Evolutionary conservation across 768 basidiomycete species (phyloP), one percentile per base, ranked within the genome.

Genomic region (Auriscalpium orientale): DNA sequence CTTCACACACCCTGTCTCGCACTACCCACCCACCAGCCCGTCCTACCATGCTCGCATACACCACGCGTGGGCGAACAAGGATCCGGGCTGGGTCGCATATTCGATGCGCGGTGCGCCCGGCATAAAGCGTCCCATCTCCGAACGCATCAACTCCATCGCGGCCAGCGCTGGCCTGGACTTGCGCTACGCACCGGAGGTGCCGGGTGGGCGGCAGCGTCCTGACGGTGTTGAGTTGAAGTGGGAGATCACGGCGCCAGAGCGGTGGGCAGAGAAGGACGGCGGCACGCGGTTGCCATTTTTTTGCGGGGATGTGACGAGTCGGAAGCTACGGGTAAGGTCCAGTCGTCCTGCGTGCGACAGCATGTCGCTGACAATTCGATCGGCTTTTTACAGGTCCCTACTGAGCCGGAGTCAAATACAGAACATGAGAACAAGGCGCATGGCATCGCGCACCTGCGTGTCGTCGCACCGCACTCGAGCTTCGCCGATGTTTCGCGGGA

Each of bases 251-350:
- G 67, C 71, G 4, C 73, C 83, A 38, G 11, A 53, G 49, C 13
- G 44, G 53, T 46, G 36, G 60, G 46, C 15, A 22, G 9, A 62
- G 68, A 11, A 76, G 16, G 40, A 49, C 45, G 53, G 62, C 18
- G 55, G 47, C 38, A 44, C 62, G 77, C 2, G 61, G 63, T 66
- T 83, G 16, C 87, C 87, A 8, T 89, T 89, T 64, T 89, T 84
- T 67, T 89, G 88, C 62, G 84, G 84, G 12, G 87, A 89, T 63
- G 70, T 87, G 3, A 87, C 85, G 3, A 79, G 84, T 3, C 71
- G 87, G 49, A 59, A 68, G 2, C 74, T 76, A 67, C 73, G 87
- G 67, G 88, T 85, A 22, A 28, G 28, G 5, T 28, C 28, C 7
- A 5, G 28, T 28, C 21, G 52, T 28, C 21, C 50, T 50, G 37